Conservation (phyloP, 1,139 yeast genomes). For the Debaryomyces nepalensis region DNA sequence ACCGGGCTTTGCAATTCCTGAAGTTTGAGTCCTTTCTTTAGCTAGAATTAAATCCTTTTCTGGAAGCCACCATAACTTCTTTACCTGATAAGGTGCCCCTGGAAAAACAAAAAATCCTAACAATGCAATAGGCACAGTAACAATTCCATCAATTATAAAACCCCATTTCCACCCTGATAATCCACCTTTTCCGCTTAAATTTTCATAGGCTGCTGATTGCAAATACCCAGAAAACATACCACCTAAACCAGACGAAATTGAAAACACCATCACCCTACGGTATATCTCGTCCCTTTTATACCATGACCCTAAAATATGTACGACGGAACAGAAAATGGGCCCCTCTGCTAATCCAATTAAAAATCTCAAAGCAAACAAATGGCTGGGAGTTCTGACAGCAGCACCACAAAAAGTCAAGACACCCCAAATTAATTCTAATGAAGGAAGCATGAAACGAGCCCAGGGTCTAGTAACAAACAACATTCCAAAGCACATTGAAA, state of each 20-base stretch:
- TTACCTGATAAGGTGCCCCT: slow-evolving; percentile 24
- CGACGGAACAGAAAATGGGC: slow-evolving; percentile 28
- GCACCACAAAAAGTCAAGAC: slow-evolving; percentile 24
- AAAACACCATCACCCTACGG: slow-evolving; percentile 14
- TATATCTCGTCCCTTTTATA: slow-evolving; percentile 51
- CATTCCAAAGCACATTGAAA: slow-evolving; percentile 13
- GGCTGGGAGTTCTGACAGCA: slow-evolving; percentile 20
- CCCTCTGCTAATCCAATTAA: slow-evolving; percentile 38
- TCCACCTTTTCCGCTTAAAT: slow-evolving; percentile 17
- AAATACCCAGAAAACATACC: slow-evolving; percentile 29
- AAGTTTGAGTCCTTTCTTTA: slow-evolving; percentile 18
- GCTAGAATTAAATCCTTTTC: slow-evolving; percentile 27
- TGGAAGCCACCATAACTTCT: slow-evolving; percentile 24
- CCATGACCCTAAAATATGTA: slow-evolving; percentile 29
- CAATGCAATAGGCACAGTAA: slow-evolving; percentile 25
- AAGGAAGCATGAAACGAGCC: slow-evolving; percentile 21
- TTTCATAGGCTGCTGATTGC: slow-evolving; percentile 20
- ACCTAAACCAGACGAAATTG: slow-evolving; percentile 23
- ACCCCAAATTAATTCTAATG: slow-evolving; percentile 21
- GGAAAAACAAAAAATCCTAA: slow-evolving; percentile 27
- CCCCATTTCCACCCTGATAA: slow-evolving; percentile 22
- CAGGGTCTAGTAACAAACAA: slow-evolving; percentile 18
- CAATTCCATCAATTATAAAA: slow-evolving; percentile 23
- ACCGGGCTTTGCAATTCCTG: slow-evolving; percentile 35
- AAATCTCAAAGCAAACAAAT: slow-evolving; percentile 33